Conservation (phyloP, 2,329 filamentous ascomycete genomes). For the Penicillium nordicum region DNA sequence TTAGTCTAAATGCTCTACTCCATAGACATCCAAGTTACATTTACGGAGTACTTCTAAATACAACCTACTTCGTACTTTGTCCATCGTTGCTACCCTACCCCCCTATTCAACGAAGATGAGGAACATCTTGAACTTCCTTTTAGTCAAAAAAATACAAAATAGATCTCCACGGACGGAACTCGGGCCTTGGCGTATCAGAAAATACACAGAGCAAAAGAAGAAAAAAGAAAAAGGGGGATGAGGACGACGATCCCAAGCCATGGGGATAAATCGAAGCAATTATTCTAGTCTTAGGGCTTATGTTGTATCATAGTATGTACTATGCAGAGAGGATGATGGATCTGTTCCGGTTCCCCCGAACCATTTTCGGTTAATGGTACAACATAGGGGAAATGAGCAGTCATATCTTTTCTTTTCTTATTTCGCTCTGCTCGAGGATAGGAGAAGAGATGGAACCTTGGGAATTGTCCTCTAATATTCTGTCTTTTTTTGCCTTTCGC, state of each 20-base stretch:
- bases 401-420: neutral
- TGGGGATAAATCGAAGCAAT: constrained; percentile 8
- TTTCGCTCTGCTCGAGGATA: neutral
- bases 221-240: neutral
- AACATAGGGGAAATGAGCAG: neutral
- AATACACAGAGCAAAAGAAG: neutral
- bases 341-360: neutral
- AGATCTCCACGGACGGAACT: constrained; percentile 11
- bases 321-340: neutral
- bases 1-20: neutral
- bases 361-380: neutral
- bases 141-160: neutral
- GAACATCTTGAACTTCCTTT: constrained; percentile 13
- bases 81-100: neutral
- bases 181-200: constrained; percentile 10
- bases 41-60: neutral
- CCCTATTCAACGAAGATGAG: constrained; percentile 5
- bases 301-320: no score
- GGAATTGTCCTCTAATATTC: neutral
- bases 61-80: neutral
- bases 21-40: neutral
- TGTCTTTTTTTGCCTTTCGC: neutral
- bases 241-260: constrained; percentile 19
- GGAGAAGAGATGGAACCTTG: neutral
- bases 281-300: neutral